Evolutionary conservation across 1,284 basidiomycete species (phyloP), one percentile per base, ranked within the genome.

Genomic region (Inonotus hispidus): DNA sequence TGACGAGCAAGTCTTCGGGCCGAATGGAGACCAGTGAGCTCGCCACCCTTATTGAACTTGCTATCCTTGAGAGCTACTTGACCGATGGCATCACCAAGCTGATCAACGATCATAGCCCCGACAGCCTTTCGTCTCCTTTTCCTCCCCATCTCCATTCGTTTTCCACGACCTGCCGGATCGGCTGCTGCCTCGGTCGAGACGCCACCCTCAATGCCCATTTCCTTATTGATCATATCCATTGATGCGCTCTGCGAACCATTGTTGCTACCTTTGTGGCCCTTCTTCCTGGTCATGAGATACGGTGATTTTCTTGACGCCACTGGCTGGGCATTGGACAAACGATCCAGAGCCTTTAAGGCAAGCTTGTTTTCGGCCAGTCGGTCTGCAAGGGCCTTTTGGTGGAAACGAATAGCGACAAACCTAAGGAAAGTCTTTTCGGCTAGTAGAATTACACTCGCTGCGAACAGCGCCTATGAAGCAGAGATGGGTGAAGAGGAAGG

Each of bases 371-470:
- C 88, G 3, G 77, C 75, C 21, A 90, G 73, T 53, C 88, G 83
- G 58, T 90, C 88, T 21, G 87, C 83, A 29, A 90, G 79, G 5
- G 88, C 88, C 65, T 82, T 86, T 65, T 83, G 77, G 70, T 90
- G 88, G 69, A 90, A 90, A 66, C 82, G 85, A 73, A 90, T 90
- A n/a, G 88, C 87, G 47, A 90, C 81, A 65, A 86, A 85, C 66
- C 83, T 85, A 32, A 91, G 71, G 69, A 87, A 84, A 45, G 88
- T 70, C 68, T 91, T 91, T 69, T 91, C 88, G 8, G 75, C 78
- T 3, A 90, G 78, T 7, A 91, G 70, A 50, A 91, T 78, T 23
- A 88, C 70, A 1, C 80, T 77, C 3, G 81, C 75, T 11, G 86
- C 75, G 67, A 91, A 91, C 29, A 90, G 71, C 14, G 84, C 85